Evolutionary conservation across 2,329 filamentous ascomycete genomes (phyloP).

Genomic region (Pseudogymnoascus sp.): DNA sequence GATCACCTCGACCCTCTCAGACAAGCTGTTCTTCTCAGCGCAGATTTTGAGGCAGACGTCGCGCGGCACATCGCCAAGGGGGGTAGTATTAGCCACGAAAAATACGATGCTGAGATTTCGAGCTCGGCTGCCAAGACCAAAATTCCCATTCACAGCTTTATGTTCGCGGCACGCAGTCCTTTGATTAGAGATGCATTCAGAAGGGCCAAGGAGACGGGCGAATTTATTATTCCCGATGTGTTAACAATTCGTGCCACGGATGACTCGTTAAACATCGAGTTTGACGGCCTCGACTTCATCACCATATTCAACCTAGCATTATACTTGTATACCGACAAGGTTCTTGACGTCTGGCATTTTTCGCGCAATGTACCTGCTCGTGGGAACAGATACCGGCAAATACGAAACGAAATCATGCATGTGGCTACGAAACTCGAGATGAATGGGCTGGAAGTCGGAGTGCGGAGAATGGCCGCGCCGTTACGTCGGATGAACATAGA

Average conservation of each 20-base stretch:
- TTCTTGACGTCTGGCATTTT: constrained; percentile 82
- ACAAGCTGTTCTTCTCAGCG: constrained; percentile 48
- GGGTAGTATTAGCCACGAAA: constrained; percentile 31
- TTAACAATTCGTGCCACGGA: constrained; percentile 47
- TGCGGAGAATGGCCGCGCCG: constrained; percentile 62
- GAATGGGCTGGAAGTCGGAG: constrained; percentile 63
- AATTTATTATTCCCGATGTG: constrained; percentile 49
- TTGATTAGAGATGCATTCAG: constrained; percentile 55
- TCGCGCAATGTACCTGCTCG: constrained; percentile 51
- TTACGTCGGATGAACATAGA: constrained; percentile 58
- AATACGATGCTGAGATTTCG: constrained; percentile 15
- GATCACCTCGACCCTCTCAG: constrained; percentile 43
- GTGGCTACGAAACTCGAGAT: constrained; percentile 65
- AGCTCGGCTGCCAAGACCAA: constrained; percentile 16
- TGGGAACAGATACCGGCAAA: constrained; percentile 66
- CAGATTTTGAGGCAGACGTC: constrained; percentile 59
- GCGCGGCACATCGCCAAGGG: constrained; percentile 37
- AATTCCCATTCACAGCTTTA: constrained; percentile 76
- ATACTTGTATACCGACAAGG: constrained; percentile 70
- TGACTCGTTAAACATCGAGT: constrained; percentile 49
- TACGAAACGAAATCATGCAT: constrained; percentile 81
- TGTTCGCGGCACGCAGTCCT: constrained; percentile 66
- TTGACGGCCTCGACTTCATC: constrained; percentile 65
- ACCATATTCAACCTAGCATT: constrained; percentile 71
- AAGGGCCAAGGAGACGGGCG: constrained; percentile 45